Base-by-base conservation (phyloP, 2,329 filamentous ascomycete genomes). In the Colletotrichum godetiae region DNA sequence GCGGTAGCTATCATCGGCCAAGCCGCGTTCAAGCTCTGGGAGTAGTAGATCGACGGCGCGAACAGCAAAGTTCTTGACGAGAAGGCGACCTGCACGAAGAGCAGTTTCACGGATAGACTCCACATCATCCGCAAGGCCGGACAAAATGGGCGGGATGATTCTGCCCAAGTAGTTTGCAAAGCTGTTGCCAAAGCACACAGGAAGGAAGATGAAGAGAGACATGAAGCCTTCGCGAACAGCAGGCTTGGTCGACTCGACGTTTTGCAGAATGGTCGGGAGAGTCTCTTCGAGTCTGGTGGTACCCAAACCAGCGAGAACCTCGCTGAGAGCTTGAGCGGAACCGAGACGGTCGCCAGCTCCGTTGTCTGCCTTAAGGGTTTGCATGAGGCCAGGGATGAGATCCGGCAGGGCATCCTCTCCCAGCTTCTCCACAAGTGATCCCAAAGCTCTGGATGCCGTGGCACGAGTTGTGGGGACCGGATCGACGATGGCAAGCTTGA, bases 161-260 rank as follows among this genome's bases (percentile, higher is more conserved):
- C 92, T 95, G 84, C 92, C 94, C 74, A 99, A 92, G 80, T 99
- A 99, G 80, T 95, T 95, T 77, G 97, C 93, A 80, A 99, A 99
- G 82, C 95, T 97, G 88, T 99, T 99, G 79, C 97, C 97, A 79
- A 99, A 99, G 85, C 97, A 99, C 66, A 98, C 97, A 13, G 97
- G 97, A 85, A 99, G 91, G 89, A 98, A 99, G 77, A 99, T 98
- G 85, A 99, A 99, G 53, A 99, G 89, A 8, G 97, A 98, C 97
- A 99, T 99, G 86, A 99, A 99, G 58, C 97, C 97, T 87, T 99
- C 97, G 78, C 97, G 92, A 76, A 99, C 95, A 67, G 95, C 92
- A 22, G 97, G 82, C 84, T 98, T 98, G 77, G 93, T 91, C 78
- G 96, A 98, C 77, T 95, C 92, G 76, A 98, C 96, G 79, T 99